phyloP scores from a whole-genome alignment of 2,329 filamentous ascomycete genomes.

The Sphaerostilbella broomeana region DNA sequence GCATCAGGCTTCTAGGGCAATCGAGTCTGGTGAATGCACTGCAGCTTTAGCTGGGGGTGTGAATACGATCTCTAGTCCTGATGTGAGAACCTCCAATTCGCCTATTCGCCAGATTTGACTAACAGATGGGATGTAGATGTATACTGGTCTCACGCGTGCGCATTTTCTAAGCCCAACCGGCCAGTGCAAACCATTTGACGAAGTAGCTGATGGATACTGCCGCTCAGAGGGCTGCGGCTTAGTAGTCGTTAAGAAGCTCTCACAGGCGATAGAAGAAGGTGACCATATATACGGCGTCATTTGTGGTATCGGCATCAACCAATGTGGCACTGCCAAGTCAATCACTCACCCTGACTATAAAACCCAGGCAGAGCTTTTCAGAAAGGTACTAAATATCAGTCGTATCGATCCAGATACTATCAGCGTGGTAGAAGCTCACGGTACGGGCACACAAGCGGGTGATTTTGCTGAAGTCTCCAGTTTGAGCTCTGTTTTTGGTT shows the following conservation, averaged over 20 bases:
- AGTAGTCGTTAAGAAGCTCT: constrained; percentile 41
- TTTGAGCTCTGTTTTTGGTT: constrained; percentile 17
- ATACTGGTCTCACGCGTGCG: constrained; percentile 17
- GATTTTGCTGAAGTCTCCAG: constrained; percentile 35
- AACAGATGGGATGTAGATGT: constrained; percentile 18
- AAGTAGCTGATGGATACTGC: constrained; percentile 40
- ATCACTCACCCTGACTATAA: constrained; percentile 23
- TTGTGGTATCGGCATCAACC: constrained; percentile 27
- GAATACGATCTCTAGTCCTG: constrained; percentile 30
- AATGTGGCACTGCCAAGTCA: constrained; percentile 24
- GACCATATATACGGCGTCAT: constrained; percentile 43
- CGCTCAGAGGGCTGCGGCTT: constrained; percentile 41
- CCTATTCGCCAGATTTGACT: too few species aligned
- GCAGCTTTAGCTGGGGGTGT: constrained; percentile 33
- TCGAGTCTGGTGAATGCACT: constrained; percentile 24
- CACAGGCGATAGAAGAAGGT: constrained; percentile 43
- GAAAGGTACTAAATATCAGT: constrained; percentile 18
- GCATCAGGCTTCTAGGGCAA: constrained; percentile 24
- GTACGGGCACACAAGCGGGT: constrained; percentile 42
- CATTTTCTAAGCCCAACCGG: constrained; percentile 23
- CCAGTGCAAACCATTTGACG: constrained; percentile 23
- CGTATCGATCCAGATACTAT: constrained; percentile 17
- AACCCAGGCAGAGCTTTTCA: constrained; percentile 26
- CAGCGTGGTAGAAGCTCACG: constrained; percentile 38
- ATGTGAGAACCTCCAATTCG: too few species aligned